Percentiles rank a stretch among this genome's conserved stretches.
These are phyloP conservation scores for Penicillium digitatum DNA, from an alignment of 2,329 filamentous ascomycete genomes.

Conservation along the genomic window DNA sequence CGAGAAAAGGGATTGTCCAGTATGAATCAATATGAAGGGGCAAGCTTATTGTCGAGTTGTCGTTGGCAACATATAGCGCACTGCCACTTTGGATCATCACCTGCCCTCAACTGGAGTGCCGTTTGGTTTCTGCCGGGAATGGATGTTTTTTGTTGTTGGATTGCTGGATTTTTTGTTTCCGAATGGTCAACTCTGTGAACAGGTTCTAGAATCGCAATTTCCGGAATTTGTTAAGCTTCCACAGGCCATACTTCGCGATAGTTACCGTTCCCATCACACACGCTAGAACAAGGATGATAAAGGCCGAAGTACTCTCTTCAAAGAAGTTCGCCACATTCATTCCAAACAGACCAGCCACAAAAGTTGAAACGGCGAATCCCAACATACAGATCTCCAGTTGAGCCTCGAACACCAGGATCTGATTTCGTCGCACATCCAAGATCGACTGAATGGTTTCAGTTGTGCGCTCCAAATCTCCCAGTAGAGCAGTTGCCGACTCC, in stretches of 20 bases:
- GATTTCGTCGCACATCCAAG: constrained; percentile 37
- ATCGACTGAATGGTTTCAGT: constrained; percentile 34
- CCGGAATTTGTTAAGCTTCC: constrained; percentile 23
- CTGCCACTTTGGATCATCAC: background rate
- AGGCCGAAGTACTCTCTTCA: constrained; percentile 33
- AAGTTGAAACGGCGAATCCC: constrained; percentile 33
- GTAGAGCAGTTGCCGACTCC: constrained; percentile 26
- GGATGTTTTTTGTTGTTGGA: background rate
- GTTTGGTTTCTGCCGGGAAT: background rate
- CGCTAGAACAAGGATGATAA: constrained; percentile 18
- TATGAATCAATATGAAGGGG: background rate
- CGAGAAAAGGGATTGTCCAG: too few relatives aligned
- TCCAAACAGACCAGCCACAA: constrained; percentile 36
- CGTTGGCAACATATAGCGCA: background rate
- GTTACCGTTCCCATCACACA: constrained; percentile 23
- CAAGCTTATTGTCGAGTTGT: background rate
- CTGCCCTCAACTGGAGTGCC: background rate
- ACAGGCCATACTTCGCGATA: constrained; percentile 26
- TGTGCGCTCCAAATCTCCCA: constrained; percentile 30
- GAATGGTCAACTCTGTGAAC: too few relatives aligned
- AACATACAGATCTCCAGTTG: constrained; percentile 38
- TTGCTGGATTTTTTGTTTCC: too few relatives aligned
- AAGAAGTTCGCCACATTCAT: constrained; percentile 40
- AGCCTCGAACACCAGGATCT: constrained; percentile 40
- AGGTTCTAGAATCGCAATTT: constrained; percentile 15